Evolutionary conservation across 495 filamentous ascomycete species (phyloP), one percentile per base, ranked within the genome.

Genomic region (Aspergillus affinis): DNA sequence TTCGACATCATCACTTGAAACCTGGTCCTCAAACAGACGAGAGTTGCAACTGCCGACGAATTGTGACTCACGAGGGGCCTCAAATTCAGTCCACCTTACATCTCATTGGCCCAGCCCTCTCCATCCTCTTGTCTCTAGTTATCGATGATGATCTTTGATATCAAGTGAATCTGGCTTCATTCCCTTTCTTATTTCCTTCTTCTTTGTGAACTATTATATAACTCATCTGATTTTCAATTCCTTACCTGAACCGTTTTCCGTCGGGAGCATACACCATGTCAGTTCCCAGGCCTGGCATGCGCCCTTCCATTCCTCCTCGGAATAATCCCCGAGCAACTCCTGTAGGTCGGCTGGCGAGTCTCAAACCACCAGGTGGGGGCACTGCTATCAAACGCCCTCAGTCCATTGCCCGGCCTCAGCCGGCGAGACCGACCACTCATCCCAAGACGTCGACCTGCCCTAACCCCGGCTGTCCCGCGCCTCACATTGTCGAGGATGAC

Each of bases 401-500:
- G 32, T 64, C 71, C 48, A 66, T 72, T 58, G 58, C 65, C n/a
- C 72, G 69, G 41, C 70, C 68, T 54, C 75, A 73, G 49, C 62
- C 67, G 17, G 41, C 75, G 9, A 74, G 65, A 44, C 74, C 72
- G 27, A 75, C 72, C 10, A 75, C 75, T 26, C 73, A 76, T 58
- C 73, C 76, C 21, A 77, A 75, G 61, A 74, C 74, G 10, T 68
- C 73, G 0, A 76, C 72, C 18, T 81, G 78, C 62, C 77, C 78
- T 18, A 82, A 82, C 55, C 79, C 75, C 3, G 73, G 73, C 45
- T 84, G 81, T 67, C 71, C 76, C 45, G 75, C 73, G 18, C 76
- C 76, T 53, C 73, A 81, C 51, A 80, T 80, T 52, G 70, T 82
- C 50, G 76, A 78, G 47, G 82, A 87, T 60, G 82, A 84, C 55